These are phyloP conservation scores for Ophiocordyceps unilateralis DNA, from an alignment of 2,329 filamentous ascomycete genomes.

Conservation along the genomic window DNA sequence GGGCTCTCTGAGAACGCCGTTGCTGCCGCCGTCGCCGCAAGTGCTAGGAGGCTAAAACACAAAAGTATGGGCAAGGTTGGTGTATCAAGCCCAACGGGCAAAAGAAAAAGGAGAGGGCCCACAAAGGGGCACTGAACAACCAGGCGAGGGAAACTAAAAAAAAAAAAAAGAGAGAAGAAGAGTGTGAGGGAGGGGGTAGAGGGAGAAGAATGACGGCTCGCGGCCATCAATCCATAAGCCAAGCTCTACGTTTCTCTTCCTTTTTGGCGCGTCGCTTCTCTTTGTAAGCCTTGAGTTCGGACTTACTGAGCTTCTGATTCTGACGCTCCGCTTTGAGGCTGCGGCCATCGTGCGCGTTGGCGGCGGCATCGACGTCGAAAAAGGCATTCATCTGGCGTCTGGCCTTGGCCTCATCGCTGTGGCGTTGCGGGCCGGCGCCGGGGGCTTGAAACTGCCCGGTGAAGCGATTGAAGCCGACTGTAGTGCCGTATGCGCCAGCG, in stretches of 20 bases:
- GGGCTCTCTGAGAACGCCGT: neutral
- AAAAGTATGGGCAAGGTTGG: neutral
- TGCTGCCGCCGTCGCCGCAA: neutral
- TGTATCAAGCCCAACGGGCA: too few species aligned
- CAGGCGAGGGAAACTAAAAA: neutral
- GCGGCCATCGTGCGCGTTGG: slow-evolving; percentile 75
- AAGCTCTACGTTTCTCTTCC: slow-evolving; percentile 84
- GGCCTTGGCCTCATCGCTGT: slow-evolving; percentile 78
- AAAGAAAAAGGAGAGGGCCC: too few species aligned
- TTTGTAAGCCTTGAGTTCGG: slow-evolving; percentile 80
- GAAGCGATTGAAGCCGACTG: slow-evolving; percentile 77
- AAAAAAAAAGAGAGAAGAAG: neutral
- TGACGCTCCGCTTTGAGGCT: slow-evolving; percentile 84
- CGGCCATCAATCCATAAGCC: slow-evolving; percentile 57
- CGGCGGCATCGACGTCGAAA: slow-evolving; percentile 90
- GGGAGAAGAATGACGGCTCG: neutral
- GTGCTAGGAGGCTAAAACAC: too few species aligned
- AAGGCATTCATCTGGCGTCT: slow-evolving; percentile 74
- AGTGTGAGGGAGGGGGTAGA: neutral
- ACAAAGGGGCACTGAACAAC: too few species aligned
- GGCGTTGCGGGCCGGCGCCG: slow-evolving; percentile 52
- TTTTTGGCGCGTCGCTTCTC: slow-evolving; percentile 80
- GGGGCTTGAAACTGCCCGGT: slow-evolving; percentile 66
- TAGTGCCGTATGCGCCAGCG: slow-evolving; percentile 42
- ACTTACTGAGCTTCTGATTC: slow-evolving; percentile 66